Percentiles rank a stretch among this genome's conserved stretches.
Evolutionary conservation across 2,329 filamentous ascomycete genomes (phyloP).

Genomic region (Teratosphaeria pseudoeucalypti): DNA sequence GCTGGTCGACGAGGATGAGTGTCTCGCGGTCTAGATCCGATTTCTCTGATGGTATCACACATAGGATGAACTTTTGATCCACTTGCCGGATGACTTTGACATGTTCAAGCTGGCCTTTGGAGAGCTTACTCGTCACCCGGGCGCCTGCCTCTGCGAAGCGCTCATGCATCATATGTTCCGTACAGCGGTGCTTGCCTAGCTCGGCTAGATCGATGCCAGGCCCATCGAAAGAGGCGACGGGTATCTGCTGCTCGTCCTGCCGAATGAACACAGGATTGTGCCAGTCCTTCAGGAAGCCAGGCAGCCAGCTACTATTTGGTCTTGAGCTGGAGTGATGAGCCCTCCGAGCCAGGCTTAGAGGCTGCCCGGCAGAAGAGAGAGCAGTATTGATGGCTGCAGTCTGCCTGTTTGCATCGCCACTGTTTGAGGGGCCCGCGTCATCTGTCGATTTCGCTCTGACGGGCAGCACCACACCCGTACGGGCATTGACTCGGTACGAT

Average conservation of each 20-base stretch:
- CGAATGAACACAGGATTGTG: constrained; percentile 64
- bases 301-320: constrained; percentile 44
- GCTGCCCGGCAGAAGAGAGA: constrained; percentile 18
- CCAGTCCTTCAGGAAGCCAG: constrained; percentile 54
- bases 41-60: constrained; percentile 38
- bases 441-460: background rate
- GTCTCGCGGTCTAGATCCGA: constrained; percentile 20
- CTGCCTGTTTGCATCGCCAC: constrained; percentile 1
- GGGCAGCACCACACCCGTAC: constrained; percentile 40
- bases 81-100: constrained; percentile 71
- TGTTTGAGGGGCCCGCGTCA: background rate
- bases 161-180: constrained; percentile 3
- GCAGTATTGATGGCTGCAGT: constrained; percentile 15
- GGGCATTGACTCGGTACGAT: constrained; percentile 41
- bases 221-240: constrained; percentile 11
- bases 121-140: constrained; percentile 37
- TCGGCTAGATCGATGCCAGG: constrained; percentile 10
- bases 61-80: constrained; percentile 79
- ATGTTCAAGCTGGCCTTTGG: constrained; percentile 47
- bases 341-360: constrained; percentile 22
- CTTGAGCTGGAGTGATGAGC: too few species aligned
- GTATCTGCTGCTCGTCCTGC: constrained; percentile 20
- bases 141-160: constrained; percentile 2
- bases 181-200: constrained; percentile 5
- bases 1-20: constrained; percentile 78